Evolutionary conservation across 176 grass and related monocot genomes (phyloP).

Genomic region (Olyra latifolia): DNA sequence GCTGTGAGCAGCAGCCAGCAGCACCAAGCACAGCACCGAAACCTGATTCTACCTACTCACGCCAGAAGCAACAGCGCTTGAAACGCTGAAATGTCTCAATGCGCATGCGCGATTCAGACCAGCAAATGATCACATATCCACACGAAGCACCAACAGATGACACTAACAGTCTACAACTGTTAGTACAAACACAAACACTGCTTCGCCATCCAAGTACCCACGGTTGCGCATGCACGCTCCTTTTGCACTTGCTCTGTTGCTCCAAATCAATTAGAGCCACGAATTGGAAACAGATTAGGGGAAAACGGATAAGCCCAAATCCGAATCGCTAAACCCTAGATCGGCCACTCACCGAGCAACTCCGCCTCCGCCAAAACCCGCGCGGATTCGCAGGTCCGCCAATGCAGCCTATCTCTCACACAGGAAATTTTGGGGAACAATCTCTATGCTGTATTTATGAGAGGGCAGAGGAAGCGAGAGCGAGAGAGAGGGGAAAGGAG

Average conservation of each 20-base stretch:
- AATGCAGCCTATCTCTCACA: constrained; percentile 26
- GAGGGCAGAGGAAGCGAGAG: no score
- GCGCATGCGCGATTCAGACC: neutral
- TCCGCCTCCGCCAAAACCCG: neutral
- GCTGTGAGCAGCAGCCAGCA: neutral
- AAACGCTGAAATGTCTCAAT: neutral
- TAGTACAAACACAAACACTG: neutral
- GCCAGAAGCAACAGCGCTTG: neutral
- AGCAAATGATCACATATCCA: neutral
- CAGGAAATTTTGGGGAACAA: neutral
- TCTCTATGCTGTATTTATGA: neutral
- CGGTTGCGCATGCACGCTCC: neutral
- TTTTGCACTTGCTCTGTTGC: neutral
- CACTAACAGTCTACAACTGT: neutral
- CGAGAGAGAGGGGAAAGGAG: neutral
- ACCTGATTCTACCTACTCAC: neutral
- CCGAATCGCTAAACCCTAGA: constrained; percentile 28
- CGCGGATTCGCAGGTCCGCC: neutral
- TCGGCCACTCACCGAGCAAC: constrained; percentile 24
- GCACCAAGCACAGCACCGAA: neutral
- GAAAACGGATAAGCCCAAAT: neutral
- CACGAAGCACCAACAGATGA: neutral
- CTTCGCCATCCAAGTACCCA: neutral
- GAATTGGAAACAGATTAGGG: neutral
- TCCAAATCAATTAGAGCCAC: neutral